These are phyloP conservation scores for Penicillium ochrochloron DNA, from an alignment of 495 filamentous ascomycete genomes.

Conservation along the genomic window DNA sequence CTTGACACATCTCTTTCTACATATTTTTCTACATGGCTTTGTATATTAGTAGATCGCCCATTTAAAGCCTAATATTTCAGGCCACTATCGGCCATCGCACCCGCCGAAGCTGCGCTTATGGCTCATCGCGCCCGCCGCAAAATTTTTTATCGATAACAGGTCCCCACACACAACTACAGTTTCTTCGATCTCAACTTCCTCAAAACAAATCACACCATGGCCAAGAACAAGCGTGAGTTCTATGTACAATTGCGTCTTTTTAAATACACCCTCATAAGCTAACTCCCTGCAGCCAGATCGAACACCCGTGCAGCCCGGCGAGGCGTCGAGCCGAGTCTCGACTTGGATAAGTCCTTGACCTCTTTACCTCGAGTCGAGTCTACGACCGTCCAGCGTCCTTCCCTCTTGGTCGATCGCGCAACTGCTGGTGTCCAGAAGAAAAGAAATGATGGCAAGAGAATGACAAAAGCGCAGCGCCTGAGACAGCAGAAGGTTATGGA, in stretches of 20 bases:
- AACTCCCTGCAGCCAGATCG: constrained; percentile 41
- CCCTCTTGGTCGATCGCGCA: constrained; percentile 61
- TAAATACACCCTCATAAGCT: constrained; percentile 24
- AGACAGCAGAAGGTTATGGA: constrained; percentile 75
- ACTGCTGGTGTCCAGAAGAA: constrained; percentile 71
- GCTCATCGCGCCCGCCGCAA: constrained; percentile 37
- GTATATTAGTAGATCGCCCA: too few species aligned
- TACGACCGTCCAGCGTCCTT: constrained; percentile 55
- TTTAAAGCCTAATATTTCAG: too few species aligned
- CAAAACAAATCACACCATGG: constrained; percentile 49
- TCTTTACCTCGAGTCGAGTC: constrained; percentile 58
- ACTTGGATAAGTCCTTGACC: constrained; percentile 77
- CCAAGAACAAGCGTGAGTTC: constrained; percentile 50
- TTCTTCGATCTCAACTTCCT: constrained; percentile 20
- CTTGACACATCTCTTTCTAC: too few species aligned
- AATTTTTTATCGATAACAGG: constrained; percentile 50
- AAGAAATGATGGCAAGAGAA: constrained; percentile 56
- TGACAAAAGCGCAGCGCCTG: constrained; percentile 66
- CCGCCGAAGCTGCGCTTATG: constrained; percentile 31
- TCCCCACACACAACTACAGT: constrained; percentile 37
- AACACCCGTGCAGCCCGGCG: constrained; percentile 75
- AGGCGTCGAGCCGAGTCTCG: constrained; percentile 69
- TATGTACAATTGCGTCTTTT: constrained; percentile 5
- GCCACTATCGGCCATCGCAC: neutral
- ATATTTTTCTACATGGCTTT: too few species aligned